phyloP scores from a whole-genome alignment of 148 eudicot species.

The Rhododendron mucronatum region DNA sequence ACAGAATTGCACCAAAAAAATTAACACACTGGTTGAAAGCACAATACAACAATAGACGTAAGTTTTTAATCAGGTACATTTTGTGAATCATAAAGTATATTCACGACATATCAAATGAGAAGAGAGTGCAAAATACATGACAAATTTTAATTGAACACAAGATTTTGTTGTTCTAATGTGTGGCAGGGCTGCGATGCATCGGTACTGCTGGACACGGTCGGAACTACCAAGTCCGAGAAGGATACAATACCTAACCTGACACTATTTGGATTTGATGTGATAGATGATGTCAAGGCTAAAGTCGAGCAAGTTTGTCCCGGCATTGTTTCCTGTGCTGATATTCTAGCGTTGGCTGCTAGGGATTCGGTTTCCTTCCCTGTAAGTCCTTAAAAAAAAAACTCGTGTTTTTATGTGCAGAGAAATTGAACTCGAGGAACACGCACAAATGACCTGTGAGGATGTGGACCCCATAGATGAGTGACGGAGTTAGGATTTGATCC shows the following conservation, averaged over 20 bases:
- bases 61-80: neutral
- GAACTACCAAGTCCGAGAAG: conserved; percentile 8
- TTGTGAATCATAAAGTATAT: no score
- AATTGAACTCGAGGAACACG: no score
- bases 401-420: neutral
- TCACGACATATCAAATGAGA: neutral
- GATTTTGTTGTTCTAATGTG: neutral
- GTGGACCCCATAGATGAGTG: no score
- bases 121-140: no score
- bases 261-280: conserved; percentile 13
- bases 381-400: neutral
- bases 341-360: conserved; percentile 23
- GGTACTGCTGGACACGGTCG: conserved; percentile 8
- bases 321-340: conserved; percentile 27
- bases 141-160: no score
- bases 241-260: conserved; percentile 18
- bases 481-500: neutral
- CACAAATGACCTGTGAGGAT: no score
- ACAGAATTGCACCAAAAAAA: neutral
- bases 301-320: conserved; percentile 22
- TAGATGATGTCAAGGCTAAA: conserved; percentile 25
- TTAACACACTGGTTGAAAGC: neutral
- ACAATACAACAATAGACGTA: neutral
- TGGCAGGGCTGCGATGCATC: conserved; percentile 27
- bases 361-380: conserved; percentile 7